Evolutionary conservation across 345 rosid genomes (phyloP).

Genomic region (Erucastrum elatum): DNA sequence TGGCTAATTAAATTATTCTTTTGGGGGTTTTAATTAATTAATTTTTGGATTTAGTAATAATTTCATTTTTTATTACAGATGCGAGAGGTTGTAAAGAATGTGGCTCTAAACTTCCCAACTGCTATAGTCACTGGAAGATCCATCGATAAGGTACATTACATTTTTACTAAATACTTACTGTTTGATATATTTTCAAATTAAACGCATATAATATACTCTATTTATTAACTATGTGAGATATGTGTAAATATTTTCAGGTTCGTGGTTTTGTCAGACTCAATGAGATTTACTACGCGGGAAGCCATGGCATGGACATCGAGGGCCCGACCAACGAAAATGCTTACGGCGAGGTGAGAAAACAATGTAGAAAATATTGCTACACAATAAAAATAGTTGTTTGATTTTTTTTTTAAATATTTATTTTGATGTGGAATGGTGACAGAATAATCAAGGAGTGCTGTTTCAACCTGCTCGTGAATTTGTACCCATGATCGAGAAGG

Average conservation of each 20-base stretch:
- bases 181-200: not conserved
- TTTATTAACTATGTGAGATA: not conserved
- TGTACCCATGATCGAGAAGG: slow-evolving; percentile 87
- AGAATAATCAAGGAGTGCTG: slow-evolving; percentile 52
- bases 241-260: slow-evolving; percentile 48
- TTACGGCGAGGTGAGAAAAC: slow-evolving; percentile 41
- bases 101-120: slow-evolving; percentile 76
- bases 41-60: not conserved
- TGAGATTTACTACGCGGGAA: slow-evolving; percentile 89
- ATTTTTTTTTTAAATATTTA: not conserved
- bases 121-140: slow-evolving; percentile 96
- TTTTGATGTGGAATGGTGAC: slow-evolving; percentile 5
- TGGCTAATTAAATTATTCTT: not conserved
- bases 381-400: not conserved
- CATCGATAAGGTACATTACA: slow-evolving; percentile 78
- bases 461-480: slow-evolving; percentile 85
- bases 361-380: not conserved
- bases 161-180: not conserved
- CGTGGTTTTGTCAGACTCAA: slow-evolving; percentile 74
- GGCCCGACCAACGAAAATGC: slow-evolving; percentile 59
- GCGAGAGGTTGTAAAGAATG: slow-evolving; percentile 73
- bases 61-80: slow-evolving; percentile 45
- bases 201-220: not conserved
- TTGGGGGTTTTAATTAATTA: not conserved
- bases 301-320: slow-evolving; percentile 99